Percentiles rank a stretch among this genome's conserved stretches.
phyloP scores from a whole-genome alignment of 2,329 filamentous ascomycete genomes.

The Capronia coronata region DNA sequence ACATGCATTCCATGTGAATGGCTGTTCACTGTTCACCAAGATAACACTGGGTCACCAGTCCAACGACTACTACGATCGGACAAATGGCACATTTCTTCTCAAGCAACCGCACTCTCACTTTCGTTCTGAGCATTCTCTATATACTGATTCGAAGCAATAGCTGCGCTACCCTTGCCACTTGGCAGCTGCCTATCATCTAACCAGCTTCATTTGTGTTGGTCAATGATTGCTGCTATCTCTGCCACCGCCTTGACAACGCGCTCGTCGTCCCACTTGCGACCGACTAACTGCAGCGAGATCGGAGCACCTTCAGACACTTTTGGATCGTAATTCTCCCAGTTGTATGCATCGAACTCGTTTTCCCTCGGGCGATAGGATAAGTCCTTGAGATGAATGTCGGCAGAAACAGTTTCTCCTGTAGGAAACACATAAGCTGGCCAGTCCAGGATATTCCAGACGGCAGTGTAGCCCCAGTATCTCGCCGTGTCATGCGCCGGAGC shows the following conservation, averaged over 20 bases:
- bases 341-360: constrained; percentile 3
- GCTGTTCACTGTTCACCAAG: too few species aligned
- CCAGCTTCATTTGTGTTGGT: too few species aligned
- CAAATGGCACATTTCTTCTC: too few species aligned
- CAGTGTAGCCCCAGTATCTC: constrained; percentile 34
- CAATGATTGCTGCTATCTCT: background rate
- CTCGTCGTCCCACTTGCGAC: constrained; percentile 29
- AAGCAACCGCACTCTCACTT: too few species aligned
- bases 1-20: too few species aligned
- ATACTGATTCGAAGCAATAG: background rate
- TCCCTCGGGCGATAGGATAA: background rate
- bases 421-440: constrained; percentile 33
- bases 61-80: too few species aligned
- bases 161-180: too few species aligned
- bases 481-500: background rate
- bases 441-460: constrained; percentile 35
- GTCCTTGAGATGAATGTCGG: constrained; percentile 1
- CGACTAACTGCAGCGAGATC: constrained; percentile 29
- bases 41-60: too few species aligned
- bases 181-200: too few species aligned
- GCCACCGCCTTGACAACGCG: background rate
- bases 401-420: constrained; percentile 19
- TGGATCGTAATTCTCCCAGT: constrained; percentile 13
- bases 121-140: too few species aligned
- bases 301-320: constrained; percentile 27